Base-by-base conservation (phyloP, 1,139 yeast genomes). In the Yamadazyma friedrichii region DNA sequence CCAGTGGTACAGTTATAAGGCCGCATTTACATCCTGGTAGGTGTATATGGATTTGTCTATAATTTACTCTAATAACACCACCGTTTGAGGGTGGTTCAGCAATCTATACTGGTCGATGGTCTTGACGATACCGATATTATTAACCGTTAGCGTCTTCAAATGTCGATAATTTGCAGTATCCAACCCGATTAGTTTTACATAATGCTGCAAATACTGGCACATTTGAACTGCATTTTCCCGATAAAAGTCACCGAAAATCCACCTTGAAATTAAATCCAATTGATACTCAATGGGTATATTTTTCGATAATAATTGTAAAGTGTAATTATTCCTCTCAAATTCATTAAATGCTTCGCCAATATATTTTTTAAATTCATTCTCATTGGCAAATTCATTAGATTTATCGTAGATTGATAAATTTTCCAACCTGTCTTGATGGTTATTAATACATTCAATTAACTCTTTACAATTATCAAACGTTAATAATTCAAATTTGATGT, bases 391-490 rank as follows among this genome's bases (percentile, higher is more conserved):
- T 29, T 49, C 46, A 29, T 42, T 41, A 9, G 54, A 39, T 33
- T 48, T 49, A 34, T 50, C 54, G 31, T 49, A 49, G 3, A 50
- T 24, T 8, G 15, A 25, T n/a, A 50, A 30, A 2, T 24, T 16
- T 15, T 35, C n/a, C 9, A 50, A 12, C 11, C 38, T 33, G 2
- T 11, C 17, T 30, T 47, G 53, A 22, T 39, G n/a, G 3, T 12
- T 4, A 8, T 26, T 26, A 6, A 50, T 41, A 10, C 32, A 17
- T 3, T 28, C 20, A 6, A 39, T 27, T 9, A 50, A 22, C 8
- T 40, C 35, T 33, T 35, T 38, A 6, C 44, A 35, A 22, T 42
- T 42, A 3, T 39, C 44, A 9, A 38, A 29, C 17, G 40, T 48
- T 2, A 42, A 9, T 4, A 45, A 40, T 36, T 50, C 54, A 35